Conservation (phyloP, 83 land plant species). For the Isoetes engelmannii region DNA sequence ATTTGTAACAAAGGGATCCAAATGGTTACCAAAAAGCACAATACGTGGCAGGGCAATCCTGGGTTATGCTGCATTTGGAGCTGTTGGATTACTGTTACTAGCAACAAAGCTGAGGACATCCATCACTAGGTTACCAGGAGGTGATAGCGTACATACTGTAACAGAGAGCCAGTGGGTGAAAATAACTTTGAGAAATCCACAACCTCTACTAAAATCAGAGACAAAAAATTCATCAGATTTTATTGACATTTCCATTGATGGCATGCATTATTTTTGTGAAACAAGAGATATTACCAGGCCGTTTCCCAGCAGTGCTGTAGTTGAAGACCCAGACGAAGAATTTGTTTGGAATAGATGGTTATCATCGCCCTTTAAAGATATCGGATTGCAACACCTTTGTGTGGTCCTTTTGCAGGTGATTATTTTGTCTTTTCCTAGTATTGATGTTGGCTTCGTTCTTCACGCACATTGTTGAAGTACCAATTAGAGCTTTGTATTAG, state of each 20-base stretch:
- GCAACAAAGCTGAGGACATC: conserved; percentile 68
- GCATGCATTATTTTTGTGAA: conserved; percentile 85
- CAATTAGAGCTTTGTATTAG: too few relatives aligned
- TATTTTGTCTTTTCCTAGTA: background rate
- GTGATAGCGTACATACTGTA: conserved; percentile 77
- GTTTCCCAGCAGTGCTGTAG: conserved; percentile 63
- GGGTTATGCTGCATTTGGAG: conserved; percentile 83
- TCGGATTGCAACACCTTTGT: conserved; percentile 81
- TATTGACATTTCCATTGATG: conserved; percentile 72
- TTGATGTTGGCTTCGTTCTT: background rate
- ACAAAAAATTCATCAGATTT: conserved; percentile 70
- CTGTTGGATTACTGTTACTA: conserved; percentile 65
- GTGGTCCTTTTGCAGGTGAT: conserved; percentile 87
- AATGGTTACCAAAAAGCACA: conserved; percentile 47
- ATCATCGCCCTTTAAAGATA: conserved; percentile 66
- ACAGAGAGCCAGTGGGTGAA: conserved; percentile 81
- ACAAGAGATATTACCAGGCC: conserved; percentile 92
- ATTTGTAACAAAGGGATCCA: conserved; percentile 55
- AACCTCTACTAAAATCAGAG: conserved; percentile 76
- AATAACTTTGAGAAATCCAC: conserved; percentile 69
- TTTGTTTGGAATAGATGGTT: conserved; percentile 97
- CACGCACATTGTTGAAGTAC: background rate
- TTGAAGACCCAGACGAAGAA: conserved; percentile 72
- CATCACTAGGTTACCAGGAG: conserved; percentile 79
- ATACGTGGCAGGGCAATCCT: conserved; percentile 62